Base-by-base conservation (phyloP, 257 asterid species). In the Solanum boliviense region DNA sequence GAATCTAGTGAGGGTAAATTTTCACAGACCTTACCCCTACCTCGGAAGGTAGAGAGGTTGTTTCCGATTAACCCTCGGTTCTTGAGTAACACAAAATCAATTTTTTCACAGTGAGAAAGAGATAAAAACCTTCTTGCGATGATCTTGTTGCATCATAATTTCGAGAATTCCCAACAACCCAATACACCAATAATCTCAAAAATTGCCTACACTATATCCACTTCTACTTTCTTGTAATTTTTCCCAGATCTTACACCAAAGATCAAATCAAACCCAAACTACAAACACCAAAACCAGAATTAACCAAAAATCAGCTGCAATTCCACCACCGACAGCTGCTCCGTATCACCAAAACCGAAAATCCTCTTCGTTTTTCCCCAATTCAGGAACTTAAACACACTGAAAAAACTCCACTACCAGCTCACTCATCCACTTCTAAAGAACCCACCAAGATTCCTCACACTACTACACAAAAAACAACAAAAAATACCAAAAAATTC, bases 71-170 rank as follows among this genome's bases (percentile, higher is more conserved):
- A 56, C 65, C 25, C 11, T 56, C 4, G n/a, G 65, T 56, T 20
- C 65, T 56, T 56, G 65, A 56, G 11, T 7, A 56, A 56, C 65
- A 74, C 46, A 35, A 35, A 73, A 35, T 74, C 82, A 74, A 35
- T 2, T 21, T 74, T 74, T 74, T 74, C 48, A 32, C 7, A 73
- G 48, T 9, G 68, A 56, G 72, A 84, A 27, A 76, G 85, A 84
- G 29, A 74, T 21, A 35, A 12, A 35, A 23, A 95, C 98, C 98
- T 93, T 94, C 86, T 90, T 94, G 75, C 91, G 93, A 89, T 88
- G 94, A 92, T 93, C 96, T 81, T 93, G 98, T 90, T 91, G 96
- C 96, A 93, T 95, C 92, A 89, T 91, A 27, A 44, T 2, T 44
- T 29, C 1, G 29, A 81, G 18, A 48, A 46, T 34, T 9, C 11